phyloP scores from a whole-genome alignment of 768 basidiomycete species.

The Auriscalpium orientale region DNA sequence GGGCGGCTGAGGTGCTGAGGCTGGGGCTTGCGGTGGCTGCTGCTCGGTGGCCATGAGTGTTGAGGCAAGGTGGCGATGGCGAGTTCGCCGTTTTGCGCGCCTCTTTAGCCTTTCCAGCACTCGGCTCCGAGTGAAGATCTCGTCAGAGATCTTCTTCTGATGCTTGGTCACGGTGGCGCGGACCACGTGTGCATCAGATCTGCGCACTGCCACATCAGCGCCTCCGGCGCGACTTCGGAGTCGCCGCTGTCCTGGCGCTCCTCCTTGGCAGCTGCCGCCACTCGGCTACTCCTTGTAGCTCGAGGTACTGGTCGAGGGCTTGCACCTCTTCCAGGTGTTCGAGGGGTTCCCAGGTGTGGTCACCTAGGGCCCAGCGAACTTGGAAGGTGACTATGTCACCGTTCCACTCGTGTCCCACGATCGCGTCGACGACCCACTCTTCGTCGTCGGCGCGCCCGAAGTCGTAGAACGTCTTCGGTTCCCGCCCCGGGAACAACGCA shows the following conservation, averaged over 20 bases:
- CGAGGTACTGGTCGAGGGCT: background rate
- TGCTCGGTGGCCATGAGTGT: background rate
- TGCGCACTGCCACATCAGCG: background rate
- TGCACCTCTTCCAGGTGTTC: background rate
- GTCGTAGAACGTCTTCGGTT: background rate
- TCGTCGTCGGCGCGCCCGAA: background rate
- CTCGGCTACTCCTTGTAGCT: background rate
- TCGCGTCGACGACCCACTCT: background rate
- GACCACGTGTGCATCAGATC: no score
- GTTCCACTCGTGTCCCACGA: background rate
- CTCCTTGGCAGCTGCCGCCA: background rate
- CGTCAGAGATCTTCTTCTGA: background rate
- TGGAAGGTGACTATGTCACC: background rate
- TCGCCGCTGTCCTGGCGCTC: background rate
- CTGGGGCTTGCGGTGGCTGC: no score
- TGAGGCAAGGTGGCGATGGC: background rate
- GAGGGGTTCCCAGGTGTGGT: background rate
- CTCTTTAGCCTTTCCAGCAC: background rate
- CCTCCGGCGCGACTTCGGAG: background rate
- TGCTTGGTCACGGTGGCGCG: no score
- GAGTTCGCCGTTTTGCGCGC: background rate
- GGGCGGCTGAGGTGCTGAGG: no score
- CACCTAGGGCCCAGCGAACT: background rate
- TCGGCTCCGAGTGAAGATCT: background rate
- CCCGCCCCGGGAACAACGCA: background rate